Evolutionary conservation across 2,329 filamentous ascomycete species (phyloP).

Genomic region (Alternaria novae-zelandiae): DNA sequence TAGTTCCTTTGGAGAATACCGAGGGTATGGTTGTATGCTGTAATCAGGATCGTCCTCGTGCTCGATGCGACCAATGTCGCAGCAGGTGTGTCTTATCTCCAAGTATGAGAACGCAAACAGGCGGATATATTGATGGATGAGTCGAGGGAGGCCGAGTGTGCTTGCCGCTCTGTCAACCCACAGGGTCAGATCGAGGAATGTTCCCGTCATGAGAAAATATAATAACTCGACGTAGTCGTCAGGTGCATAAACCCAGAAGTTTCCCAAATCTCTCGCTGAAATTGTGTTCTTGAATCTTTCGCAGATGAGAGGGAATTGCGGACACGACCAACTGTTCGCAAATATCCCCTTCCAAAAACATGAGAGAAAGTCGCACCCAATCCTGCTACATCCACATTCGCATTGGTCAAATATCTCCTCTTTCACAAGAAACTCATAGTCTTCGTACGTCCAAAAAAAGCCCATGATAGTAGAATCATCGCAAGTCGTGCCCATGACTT

Average conservation of each 20-base stretch:
- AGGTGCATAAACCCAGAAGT: accelerated
- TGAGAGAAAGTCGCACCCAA: neutral
- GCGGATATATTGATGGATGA: accelerated
- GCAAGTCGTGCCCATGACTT: accelerated
- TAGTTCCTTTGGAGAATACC: neutral
- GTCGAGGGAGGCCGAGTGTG: accelerated
- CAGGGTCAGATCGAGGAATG: neutral
- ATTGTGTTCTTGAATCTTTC: neutral
- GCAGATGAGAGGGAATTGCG: neutral
- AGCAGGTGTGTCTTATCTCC: neutral
- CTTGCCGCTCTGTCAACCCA: neutral
- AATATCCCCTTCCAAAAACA: neutral
- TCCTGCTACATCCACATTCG: neutral
- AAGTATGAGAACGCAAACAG: neutral
- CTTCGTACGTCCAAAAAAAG: neutral
- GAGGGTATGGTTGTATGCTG: neutral
- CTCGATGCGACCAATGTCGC: neutral
- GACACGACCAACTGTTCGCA: accelerated
- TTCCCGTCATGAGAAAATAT: no score
- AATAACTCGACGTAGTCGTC: no score
- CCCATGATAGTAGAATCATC: neutral
- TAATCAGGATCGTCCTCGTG: accelerated
- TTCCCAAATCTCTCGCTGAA: neutral
- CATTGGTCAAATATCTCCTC: neutral
- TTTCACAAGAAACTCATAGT: neutral